phyloP scores from a whole-genome alignment of 176 grass and related monocot species.

The Oryza glumipatula region DNA sequence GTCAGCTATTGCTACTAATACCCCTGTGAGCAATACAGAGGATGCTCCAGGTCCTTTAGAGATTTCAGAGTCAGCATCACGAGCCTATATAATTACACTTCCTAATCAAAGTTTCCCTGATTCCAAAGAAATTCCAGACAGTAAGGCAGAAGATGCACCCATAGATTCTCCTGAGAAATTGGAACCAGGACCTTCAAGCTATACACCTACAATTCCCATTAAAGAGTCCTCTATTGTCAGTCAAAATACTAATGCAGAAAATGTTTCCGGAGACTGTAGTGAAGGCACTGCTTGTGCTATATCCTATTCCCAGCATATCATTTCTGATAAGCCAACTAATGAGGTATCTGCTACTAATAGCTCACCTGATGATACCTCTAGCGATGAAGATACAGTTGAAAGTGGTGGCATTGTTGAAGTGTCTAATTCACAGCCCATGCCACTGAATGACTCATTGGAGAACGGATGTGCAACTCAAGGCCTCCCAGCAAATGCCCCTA shows the following conservation, averaged over 20 bases:
- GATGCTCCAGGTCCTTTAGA: constrained; percentile 43
- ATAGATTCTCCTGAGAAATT: constrained; percentile 31
- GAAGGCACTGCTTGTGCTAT: constrained; percentile 17
- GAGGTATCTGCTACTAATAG: constrained; percentile 29
- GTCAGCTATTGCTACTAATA: constrained; percentile 29
- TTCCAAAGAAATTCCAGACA: constrained; percentile 41
- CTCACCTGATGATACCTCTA: constrained; percentile 28
- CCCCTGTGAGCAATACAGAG: constrained; percentile 20
- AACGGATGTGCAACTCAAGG: constrained; percentile 33
- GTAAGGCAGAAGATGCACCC: constrained; percentile 28
- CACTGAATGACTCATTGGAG: constrained; percentile 9
- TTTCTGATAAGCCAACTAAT: constrained; percentile 16
- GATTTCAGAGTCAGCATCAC: constrained; percentile 29
- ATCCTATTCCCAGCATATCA: constrained; percentile 22
- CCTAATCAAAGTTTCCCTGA: constrained; percentile 28
- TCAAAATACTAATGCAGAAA: constrained; percentile 32
- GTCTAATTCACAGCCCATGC: constrained; percentile 31
- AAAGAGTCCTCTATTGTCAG: constrained; percentile 27
- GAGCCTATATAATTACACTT: constrained; percentile 31
- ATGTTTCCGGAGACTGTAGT: constrained; percentile 1
- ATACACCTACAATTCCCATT: constrained; percentile 25
- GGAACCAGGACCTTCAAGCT: constrained; percentile 26
- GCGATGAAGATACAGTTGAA: constrained; percentile 40
- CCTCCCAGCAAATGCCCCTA: constrained; percentile 33
- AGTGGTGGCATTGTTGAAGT: constrained; percentile 38